Conservation (phyloP, 495 filamentous ascomycete species). For the Aspergillus ellipticus region DNA sequence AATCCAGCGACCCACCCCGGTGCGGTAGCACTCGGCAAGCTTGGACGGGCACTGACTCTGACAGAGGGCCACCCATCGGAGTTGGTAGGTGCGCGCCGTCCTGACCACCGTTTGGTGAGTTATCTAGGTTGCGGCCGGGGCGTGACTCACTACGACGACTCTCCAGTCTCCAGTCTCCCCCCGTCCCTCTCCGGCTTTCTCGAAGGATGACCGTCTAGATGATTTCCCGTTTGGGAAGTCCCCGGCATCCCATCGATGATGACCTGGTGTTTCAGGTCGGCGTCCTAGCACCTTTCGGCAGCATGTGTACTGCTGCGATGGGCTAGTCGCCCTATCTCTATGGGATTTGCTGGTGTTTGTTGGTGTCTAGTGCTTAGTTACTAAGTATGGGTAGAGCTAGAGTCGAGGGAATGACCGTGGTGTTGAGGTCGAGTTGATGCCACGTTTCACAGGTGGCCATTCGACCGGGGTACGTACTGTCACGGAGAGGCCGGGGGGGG, state of each 20-base stretch:
- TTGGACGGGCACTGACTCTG: not conserved
- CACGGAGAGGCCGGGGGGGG: not conserved
- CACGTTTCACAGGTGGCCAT: constrained; percentile 6
- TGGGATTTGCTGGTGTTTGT: not conserved
- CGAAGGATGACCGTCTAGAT: constrained; percentile 15
- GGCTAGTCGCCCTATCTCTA: not conserved
- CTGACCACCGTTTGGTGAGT: not conserved
- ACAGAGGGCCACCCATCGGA: not conserved
- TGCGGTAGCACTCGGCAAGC: not conserved
- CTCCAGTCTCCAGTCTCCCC: too few species aligned
- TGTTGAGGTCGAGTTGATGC: constrained; percentile 1
- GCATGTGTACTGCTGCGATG: constrained; percentile 5
- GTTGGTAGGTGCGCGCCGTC: not conserved
- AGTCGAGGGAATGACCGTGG: not conserved
- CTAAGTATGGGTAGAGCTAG: not conserved
- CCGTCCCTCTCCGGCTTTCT: constrained; percentile 10
- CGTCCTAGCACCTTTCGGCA: constrained; percentile 4
- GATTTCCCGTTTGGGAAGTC: constrained; percentile 11
- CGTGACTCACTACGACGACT: constrained; percentile 4
- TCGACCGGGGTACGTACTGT: not conserved
- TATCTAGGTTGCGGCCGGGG: not conserved
- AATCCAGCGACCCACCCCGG: not conserved
- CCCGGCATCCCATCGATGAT: constrained; percentile 2
- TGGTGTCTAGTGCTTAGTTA: not conserved
- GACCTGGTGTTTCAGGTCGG: constrained; percentile 6